A percentile compares a stretch with the other conserved stretches of the same genome.
Conservation (phyloP, 345 rosid species). For the Reutealis trisperma region DNA sequence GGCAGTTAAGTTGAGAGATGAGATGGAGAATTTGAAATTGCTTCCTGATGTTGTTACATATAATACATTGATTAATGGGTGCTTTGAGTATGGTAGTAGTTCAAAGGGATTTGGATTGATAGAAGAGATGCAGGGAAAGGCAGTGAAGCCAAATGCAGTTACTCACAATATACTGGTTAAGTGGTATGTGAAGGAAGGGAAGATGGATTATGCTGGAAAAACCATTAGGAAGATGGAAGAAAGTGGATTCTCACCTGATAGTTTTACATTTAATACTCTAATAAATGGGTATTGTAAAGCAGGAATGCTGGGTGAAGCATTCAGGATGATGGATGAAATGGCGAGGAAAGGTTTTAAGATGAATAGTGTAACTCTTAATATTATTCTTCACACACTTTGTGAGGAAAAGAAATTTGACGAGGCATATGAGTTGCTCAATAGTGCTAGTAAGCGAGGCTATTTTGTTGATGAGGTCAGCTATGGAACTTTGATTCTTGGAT, state of each 20-base stretch:
- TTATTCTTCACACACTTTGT: conserved; percentile 64
- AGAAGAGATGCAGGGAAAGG: conserved; percentile 62
- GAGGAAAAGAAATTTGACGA: conserved; percentile 54
- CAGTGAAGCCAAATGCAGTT: conserved; percentile 54
- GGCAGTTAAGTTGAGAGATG: conserved; percentile 59
- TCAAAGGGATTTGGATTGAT: conserved; percentile 55
- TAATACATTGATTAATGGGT: conserved; percentile 78
- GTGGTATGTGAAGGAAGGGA: conserved; percentile 76
- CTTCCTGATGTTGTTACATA: conserved; percentile 73
- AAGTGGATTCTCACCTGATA: conserved; percentile 57
- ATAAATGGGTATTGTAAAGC: conserved; percentile 65
- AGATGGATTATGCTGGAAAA: conserved; percentile 58
- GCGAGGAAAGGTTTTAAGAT: conserved; percentile 65
- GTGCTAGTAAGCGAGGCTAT: conserved; percentile 66
- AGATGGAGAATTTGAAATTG: conserved; percentile 59
- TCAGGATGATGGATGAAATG: conserved; percentile 76
- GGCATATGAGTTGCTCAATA: conserved; percentile 56
- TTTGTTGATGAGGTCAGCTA: conserved; percentile 77
- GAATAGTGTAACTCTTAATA: conserved; percentile 68
- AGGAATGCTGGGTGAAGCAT: conserved; percentile 41
- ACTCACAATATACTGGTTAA: conserved; percentile 67
- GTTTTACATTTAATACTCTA: conserved; percentile 69
- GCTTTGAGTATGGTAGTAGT: conserved; percentile 49
- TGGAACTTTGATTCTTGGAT: conserved; percentile 72
- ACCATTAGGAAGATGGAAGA: conserved; percentile 55